Conservation (phyloP, 768 basidiomycete species). For the Amyloporia xantha region DNA sequence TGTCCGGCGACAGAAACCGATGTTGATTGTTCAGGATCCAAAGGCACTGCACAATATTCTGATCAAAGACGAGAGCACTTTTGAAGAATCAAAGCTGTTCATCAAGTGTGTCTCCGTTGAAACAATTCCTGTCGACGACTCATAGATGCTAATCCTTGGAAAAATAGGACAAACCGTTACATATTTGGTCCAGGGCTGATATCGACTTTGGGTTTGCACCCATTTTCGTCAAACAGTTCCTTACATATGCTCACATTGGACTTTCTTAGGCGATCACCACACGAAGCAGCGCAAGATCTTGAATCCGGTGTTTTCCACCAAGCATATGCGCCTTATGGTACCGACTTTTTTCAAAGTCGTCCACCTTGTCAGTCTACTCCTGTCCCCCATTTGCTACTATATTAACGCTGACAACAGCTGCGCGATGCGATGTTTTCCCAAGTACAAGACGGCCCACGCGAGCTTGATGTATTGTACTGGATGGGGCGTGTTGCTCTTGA, state of each 20-base stretch:
- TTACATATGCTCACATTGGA: background rate
- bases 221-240: no score
- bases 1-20: conserved; percentile 24
- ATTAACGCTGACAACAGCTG: conserved; percentile 3
- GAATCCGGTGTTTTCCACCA: conserved; percentile 24
- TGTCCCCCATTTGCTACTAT: background rate
- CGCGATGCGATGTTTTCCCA: conserved; percentile 2
- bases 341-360: conserved; percentile 20
- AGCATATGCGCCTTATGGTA: conserved; percentile 19
- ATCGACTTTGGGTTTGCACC: conserved; percentile 15
- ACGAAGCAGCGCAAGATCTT: conserved; percentile 25
- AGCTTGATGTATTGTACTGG: conserved; percentile 13
- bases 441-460: background rate
- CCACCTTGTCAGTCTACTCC: conserved; percentile 10
- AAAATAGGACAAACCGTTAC: conserved; percentile 10
- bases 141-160: no score
- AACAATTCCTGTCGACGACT: no score
- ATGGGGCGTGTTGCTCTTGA: conserved; percentile 15
- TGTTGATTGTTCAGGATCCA: conserved; percentile 37
- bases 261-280: conserved; percentile 21
- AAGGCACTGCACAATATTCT: conserved; percentile 39
- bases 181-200: conserved; percentile 20
- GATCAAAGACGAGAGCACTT: conserved; percentile 31
- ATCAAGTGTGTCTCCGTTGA: conserved; percentile 17
- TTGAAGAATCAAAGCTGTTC: conserved; percentile 11